These are phyloP conservation scores for Botryotinia calthae DNA, from an alignment of 2,329 filamentous ascomycete genomes.

Conservation along the genomic window DNA sequence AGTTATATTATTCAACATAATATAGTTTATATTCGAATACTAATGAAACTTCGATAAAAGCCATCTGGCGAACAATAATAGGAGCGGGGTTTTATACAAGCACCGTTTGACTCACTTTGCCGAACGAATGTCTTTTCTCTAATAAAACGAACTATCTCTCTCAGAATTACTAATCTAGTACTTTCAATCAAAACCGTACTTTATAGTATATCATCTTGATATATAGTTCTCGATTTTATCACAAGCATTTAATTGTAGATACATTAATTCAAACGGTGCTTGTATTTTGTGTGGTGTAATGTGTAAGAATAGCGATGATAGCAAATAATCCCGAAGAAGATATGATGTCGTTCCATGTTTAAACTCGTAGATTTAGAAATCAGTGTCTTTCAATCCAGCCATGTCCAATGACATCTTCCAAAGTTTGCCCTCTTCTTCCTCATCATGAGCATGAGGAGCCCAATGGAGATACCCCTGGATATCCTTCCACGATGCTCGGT, in stretches of 20 bases:
- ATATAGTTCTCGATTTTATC: too few species aligned
- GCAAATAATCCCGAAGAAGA: not conserved
- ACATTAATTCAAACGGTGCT: not conserved
- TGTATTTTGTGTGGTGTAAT: not conserved
- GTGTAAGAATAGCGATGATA: not conserved
- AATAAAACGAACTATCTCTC: too few species aligned
- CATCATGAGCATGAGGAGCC: not conserved
- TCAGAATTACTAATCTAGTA: too few species aligned
- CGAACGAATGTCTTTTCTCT: too few species aligned
- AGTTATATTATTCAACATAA: too few species aligned
- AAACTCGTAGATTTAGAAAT: not conserved
- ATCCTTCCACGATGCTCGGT: not conserved
- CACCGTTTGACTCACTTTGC: too few species aligned
- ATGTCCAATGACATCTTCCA: not conserved
- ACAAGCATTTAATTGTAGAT: too few species aligned
- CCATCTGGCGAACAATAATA: not conserved
- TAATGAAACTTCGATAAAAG: not conserved
- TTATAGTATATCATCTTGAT: too few species aligned
- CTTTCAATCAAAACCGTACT: too few species aligned
- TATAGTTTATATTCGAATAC: accelerated
- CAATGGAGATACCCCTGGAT: not conserved
- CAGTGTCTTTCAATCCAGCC: not conserved
- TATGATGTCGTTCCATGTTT: not conserved
- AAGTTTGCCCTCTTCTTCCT: not conserved
- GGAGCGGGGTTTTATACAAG: accelerated